phyloP scores from a whole-genome alignment of 2,329 filamentous ascomycete genomes.

The Calonectria crousiana region DNA sequence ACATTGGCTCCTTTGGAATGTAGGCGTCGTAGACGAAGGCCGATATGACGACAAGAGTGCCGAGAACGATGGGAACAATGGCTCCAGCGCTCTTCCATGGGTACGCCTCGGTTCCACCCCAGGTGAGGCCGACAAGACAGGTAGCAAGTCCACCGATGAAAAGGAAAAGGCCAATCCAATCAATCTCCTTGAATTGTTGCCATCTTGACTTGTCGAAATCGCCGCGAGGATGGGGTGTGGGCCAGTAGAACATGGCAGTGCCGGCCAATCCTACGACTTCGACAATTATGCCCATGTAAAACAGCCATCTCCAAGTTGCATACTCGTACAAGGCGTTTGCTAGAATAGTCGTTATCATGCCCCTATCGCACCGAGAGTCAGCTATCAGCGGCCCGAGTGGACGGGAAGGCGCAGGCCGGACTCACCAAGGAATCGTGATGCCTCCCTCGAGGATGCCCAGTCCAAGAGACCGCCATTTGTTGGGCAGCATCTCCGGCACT shows the following conservation, averaged over 20 bases:
- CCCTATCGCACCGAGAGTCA: not conserved
- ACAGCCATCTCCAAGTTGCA: not conserved
- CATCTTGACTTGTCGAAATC: slow-evolving; percentile 31
- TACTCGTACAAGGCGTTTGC: not conserved
- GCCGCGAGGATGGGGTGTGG: slow-evolving; percentile 7
- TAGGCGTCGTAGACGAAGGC: not conserved
- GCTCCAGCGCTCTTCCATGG: not conserved
- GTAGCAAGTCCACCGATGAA: slow-evolving; percentile 15
- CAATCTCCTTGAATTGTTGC: slow-evolving; percentile 24
- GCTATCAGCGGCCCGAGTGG: not conserved
- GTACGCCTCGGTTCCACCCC: not conserved
- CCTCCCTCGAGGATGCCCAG: not conserved
- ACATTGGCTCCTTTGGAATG: not conserved
- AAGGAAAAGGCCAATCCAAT: slow-evolving; percentile 11
- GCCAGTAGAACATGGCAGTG: slow-evolving; percentile 1
- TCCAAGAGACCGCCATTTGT: not conserved
- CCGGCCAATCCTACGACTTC: not conserved
- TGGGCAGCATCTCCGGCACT: not conserved
- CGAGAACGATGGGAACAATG: not conserved
- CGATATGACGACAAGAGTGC: not conserved
- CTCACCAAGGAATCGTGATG: slow-evolving; percentile 1
- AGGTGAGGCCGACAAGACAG: not conserved
- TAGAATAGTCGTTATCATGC: not conserved
- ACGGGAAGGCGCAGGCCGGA: no score
- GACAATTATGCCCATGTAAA: slow-evolving; percentile 1